Percentiles rank a stretch among this genome's conserved stretches.
Conservation (phyloP, 2,329 filamentous ascomycete species). For the Alternaria arbusti region DNA sequence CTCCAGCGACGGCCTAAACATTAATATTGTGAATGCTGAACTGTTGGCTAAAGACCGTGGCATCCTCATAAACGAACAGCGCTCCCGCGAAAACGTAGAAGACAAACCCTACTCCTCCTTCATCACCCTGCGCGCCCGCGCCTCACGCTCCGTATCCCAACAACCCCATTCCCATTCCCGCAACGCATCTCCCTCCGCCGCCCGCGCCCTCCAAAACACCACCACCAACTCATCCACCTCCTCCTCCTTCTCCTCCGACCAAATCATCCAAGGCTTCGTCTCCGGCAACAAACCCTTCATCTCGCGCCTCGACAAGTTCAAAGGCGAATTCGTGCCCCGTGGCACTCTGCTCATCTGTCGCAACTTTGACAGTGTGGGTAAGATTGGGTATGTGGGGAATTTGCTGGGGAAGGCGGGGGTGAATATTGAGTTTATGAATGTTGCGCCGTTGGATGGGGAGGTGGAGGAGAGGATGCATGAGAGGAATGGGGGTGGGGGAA, state of each 20-base stretch:
- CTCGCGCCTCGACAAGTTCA: slow-evolving; percentile 74
- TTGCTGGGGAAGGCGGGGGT: slow-evolving; percentile 72
- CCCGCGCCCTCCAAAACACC: slow-evolving; percentile 12
- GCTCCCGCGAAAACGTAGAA: slow-evolving; percentile 65
- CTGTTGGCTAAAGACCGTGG: slow-evolving; percentile 78
- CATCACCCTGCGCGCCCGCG: slow-evolving; percentile 70
- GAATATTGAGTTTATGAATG: slow-evolving; percentile 83
- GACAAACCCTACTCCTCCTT: slow-evolving; percentile 71
- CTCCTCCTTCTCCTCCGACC: slow-evolving; percentile 41
- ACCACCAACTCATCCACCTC: neutral
- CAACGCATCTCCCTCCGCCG: slow-evolving; percentile 38
- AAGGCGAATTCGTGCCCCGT: slow-evolving; percentile 73
- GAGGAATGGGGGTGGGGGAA: slow-evolving; percentile 1
- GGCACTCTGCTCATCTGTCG: slow-evolving; percentile 78
- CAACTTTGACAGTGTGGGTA: slow-evolving; percentile 82
- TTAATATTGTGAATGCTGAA: slow-evolving; percentile 84
- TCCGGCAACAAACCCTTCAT: slow-evolving; percentile 71
- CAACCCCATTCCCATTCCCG: slow-evolving; percentile 35
- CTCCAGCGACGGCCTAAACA: slow-evolving; percentile 68
- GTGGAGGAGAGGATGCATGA: slow-evolving; percentile 31
- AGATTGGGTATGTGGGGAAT: slow-evolving; percentile 80
- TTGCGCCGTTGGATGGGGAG: slow-evolving; percentile 62
- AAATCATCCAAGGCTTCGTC: slow-evolving; percentile 70
- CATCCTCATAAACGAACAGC: slow-evolving; percentile 77
- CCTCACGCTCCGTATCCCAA: slow-evolving; percentile 44